Conservation (phyloP, 306 rosid species). For the Dryas alaskensis region DNA sequence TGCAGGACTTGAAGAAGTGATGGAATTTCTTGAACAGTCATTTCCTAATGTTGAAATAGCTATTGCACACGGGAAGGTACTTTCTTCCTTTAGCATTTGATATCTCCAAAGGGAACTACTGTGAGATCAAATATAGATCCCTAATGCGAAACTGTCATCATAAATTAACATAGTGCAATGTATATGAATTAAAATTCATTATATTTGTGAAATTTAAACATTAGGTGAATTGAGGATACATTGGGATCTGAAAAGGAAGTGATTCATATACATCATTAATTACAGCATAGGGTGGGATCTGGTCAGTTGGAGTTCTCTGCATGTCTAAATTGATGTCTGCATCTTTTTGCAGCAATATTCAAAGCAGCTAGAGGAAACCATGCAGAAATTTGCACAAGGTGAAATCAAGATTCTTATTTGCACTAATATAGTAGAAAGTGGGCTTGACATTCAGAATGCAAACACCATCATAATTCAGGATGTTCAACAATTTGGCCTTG, state of each 20-base stretch:
- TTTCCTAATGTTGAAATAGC: conserved; percentile 84
- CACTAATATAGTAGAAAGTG: conserved; percentile 95
- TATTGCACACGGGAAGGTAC: conserved; percentile 93
- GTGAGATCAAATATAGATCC: conserved; percentile 20
- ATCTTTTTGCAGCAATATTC: conserved; percentile 74
- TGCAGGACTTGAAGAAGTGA: conserved; percentile 89
- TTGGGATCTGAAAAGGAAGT: background rate
- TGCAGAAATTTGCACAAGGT: conserved; percentile 84
- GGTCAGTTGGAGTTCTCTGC: background rate
- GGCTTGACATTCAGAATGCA: conserved; percentile 98
- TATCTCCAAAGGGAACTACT: conserved; percentile 22
- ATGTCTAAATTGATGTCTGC: background rate
- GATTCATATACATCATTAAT: background rate
- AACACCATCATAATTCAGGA: conserved; percentile 96
- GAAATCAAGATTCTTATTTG: conserved; percentile 77
- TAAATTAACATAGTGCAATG: background rate
- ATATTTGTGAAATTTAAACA: background rate
- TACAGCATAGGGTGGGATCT: background rate
- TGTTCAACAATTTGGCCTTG: conserved; percentile 95
- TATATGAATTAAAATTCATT: background rate
- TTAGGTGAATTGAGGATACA: background rate
- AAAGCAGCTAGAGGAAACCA: conserved; percentile 85
- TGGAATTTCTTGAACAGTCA: conserved; percentile 68
- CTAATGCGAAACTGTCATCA: background rate
- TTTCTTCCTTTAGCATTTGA: conserved; percentile 31